These are phyloP conservation scores for Fusarium equiseti DNA, from an alignment of 2,329 filamentous ascomycete genomes.

Conservation along the genomic window DNA sequence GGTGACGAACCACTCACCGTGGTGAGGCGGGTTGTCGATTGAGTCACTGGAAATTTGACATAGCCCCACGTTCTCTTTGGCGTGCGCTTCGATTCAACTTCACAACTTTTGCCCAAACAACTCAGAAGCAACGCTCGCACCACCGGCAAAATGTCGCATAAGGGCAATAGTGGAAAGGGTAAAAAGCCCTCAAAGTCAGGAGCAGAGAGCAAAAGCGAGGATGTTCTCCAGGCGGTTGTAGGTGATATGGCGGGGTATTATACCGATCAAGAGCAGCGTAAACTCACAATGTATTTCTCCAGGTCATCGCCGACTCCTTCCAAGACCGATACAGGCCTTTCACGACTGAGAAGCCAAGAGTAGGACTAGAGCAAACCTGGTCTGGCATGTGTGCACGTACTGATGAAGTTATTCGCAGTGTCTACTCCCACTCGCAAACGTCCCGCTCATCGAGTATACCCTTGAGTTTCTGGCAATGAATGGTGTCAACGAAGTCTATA, in stretches of 20 bases:
- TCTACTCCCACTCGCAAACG: constrained; percentile 92
- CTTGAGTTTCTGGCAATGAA: constrained; percentile 96
- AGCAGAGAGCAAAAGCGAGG: constrained; percentile 68
- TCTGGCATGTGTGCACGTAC: neutral
- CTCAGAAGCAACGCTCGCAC: constrained; percentile 29
- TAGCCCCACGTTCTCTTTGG: constrained; percentile 31
- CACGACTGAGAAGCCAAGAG: constrained; percentile 87
- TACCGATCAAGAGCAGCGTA: constrained; percentile 22
- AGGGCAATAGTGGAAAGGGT: constrained; percentile 61
- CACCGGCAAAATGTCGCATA: constrained; percentile 58
- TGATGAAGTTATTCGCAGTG: constrained; percentile 68
- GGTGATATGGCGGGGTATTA: constrained; percentile 52
- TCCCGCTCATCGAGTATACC: constrained; percentile 95
- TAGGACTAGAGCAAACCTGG: constrained; percentile 57
- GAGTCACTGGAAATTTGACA: constrained; percentile 49
- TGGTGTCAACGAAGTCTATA: constrained; percentile 91
- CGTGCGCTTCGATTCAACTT: constrained; percentile 30
- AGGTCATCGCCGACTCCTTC: constrained; percentile 95
- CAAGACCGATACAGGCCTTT: constrained; percentile 93
- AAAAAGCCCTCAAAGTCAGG: constrained; percentile 66
- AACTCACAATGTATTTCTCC: constrained; percentile 38
- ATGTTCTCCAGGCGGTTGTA: constrained; percentile 69
- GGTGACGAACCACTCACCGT: constrained; percentile 40
- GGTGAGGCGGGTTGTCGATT: constrained; percentile 47
- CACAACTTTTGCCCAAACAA: constrained; percentile 23